Conservation (phyloP, 352 stramenopile species). For the Globisporangium viniferum region DNA sequence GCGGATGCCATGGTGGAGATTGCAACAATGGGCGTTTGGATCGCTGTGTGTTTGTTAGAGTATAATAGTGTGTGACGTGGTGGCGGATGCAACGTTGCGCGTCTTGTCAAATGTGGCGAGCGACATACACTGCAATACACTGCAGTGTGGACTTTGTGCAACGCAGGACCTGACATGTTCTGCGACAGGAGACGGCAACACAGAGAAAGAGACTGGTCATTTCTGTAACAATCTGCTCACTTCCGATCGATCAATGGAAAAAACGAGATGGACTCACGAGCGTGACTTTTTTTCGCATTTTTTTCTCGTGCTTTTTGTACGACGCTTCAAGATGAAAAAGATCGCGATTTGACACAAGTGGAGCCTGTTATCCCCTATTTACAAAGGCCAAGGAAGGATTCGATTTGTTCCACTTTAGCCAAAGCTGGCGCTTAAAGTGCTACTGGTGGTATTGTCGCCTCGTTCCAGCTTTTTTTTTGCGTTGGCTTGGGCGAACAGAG, state of each 20-base stretch:
- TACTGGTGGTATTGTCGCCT: background rate
- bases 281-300: background rate
- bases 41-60: no score
- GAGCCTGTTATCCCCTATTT: background rate
- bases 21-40: no score
- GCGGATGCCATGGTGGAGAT: no score
- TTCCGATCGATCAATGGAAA: background rate
- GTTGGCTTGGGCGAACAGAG: background rate
- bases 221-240: background rate
- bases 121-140: no score
- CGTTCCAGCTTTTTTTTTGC: background rate
- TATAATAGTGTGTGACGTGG: no score
- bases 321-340: background rate
- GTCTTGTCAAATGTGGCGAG: no score
- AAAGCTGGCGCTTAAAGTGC: background rate
- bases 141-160: no score
- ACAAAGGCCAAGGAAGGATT: background rate
- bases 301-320: background rate
- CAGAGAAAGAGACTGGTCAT: background rate
- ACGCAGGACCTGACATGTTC: no score
- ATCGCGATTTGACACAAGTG: background rate
- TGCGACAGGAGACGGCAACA: background rate
- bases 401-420: background rate
- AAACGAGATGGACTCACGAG: background rate
- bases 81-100: no score